phyloP scores from a whole-genome alignment of 208 protist genomes.

The Crithidia fasciculata region DNA sequence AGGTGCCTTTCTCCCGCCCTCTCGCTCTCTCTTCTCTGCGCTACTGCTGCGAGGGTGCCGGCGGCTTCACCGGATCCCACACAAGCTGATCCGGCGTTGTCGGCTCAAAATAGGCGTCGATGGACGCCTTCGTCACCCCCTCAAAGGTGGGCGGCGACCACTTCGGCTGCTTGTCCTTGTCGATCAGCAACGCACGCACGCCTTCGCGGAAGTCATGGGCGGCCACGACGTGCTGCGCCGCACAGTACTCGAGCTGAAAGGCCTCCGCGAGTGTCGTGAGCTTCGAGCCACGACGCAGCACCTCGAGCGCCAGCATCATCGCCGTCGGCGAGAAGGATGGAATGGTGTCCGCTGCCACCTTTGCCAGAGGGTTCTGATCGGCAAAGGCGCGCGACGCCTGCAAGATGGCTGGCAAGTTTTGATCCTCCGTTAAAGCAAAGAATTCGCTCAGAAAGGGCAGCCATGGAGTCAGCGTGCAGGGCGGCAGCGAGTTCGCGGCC shows the following conservation, averaged over 20 bases:
- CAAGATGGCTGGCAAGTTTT: conserved; percentile 56
- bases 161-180: conserved; percentile 81
- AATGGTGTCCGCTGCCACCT: conserved; percentile 34
- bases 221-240: conserved; percentile 39
- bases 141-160: conserved; percentile 68
- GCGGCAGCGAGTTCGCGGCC: conserved; percentile 35
- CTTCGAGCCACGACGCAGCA: conserved; percentile 48
- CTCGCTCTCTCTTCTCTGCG: too few species aligned
- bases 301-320: conserved; percentile 61
- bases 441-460: conserved; percentile 34
- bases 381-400: conserved; percentile 32
- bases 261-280: conserved; percentile 44
- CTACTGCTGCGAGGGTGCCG: conserved; percentile 7
- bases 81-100: conserved; percentile 26
- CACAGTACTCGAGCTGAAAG: conserved; percentile 70
- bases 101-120: conserved; percentile 43
- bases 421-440: conserved; percentile 43
- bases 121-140: conserved; percentile 46
- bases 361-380: conserved; percentile 41
- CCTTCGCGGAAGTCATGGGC: conserved; percentile 78
- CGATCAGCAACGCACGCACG: conserved; percentile 80
- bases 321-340: conserved; percentile 59
- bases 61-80: conserved; percentile 53
- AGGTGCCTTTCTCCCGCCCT: too few species aligned
- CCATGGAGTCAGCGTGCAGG: conserved; percentile 47